Evolutionary conservation across 2,329 filamentous ascomycete genomes (phyloP), one percentile per base, ranked within the genome.

Genomic region (Triangularia setosa): DNA sequence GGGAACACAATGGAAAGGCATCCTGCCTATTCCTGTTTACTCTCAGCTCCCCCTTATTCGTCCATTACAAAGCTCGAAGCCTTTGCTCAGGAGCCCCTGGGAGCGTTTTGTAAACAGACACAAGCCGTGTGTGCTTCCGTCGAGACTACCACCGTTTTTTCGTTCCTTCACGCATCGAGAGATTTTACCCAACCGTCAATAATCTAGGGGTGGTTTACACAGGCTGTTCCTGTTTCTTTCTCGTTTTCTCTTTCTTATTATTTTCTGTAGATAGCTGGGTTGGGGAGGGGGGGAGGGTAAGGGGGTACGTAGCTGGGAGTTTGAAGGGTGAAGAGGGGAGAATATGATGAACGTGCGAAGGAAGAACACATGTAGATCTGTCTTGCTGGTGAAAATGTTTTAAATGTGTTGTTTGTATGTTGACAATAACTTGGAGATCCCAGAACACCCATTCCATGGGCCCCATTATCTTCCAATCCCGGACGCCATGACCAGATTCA

Each of bases 241-340:
- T 59, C 56, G 33, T 57, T 60, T 52, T 59, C 30, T 62, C 60
- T 60, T 63, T 48, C 16, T 64, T 58, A 48, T 40, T 48, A 62
- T 63, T 58, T 56, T 61, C 64, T 64, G 64, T 67, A 65, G 64
- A 66, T 68, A 67, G 57, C 62, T 64, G 33, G 23, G 44, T 28
- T 9, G 23, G 54, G 48, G 48, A 16, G 8, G 23, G n/a, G 16
- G 25, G 21, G 33, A 40, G 40, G 3, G n/a, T 4, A 9, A 21
- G 40, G n/a, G 58, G 40, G 40, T 23, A 21, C n/a, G 40, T 48
- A 48, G 40, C 21, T 27, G 18, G 33, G 16, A 30, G 58, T 30
- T 59, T 23, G 24, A 40, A 14, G 35, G 16, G 58, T 4, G 61
- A 63, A 30, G 55, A 27, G 28, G 35, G 60, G 62, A 62, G 44